A percentile compares a stretch with the other conserved stretches of the same genome.
Evolutionary conservation across 371 early-diverging fungal species (phyloP).

Genomic region (Rhizopus delemar): DNA sequence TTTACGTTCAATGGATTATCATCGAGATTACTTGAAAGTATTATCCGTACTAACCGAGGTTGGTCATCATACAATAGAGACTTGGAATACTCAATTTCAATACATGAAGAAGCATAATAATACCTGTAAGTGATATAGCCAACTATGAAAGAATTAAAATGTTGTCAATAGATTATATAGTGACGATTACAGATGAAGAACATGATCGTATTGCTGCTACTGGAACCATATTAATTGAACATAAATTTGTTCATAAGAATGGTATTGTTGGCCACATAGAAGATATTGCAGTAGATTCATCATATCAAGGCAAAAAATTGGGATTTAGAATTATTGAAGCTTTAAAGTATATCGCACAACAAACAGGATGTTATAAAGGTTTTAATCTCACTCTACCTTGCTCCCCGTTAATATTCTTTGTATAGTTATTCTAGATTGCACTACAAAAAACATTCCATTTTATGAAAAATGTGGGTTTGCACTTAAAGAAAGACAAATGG

Average conservation of each 20-base stretch:
- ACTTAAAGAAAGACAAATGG: constrained; percentile 51
- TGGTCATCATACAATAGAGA: constrained; percentile 66
- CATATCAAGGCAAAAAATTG: constrained; percentile 91
- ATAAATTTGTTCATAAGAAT: constrained; percentile 91
- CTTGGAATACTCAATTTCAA: constrained; percentile 69
- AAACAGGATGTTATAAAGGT: constrained; percentile 71
- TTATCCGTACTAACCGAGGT: constrained; percentile 77
- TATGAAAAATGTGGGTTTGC: constrained; percentile 53
- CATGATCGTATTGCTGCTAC: constrained; percentile 79
- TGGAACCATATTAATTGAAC: constrained; percentile 94
- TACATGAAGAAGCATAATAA: constrained; percentile 76
- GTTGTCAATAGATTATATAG: constrained; percentile 54
- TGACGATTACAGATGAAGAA: constrained; percentile 67
- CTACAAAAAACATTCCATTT: constrained; percentile 42
- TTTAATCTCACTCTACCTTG: background rate
- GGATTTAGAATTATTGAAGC: constrained; percentile 73
- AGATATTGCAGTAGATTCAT: constrained; percentile 92
- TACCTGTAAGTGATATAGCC: constrained; percentile 57
- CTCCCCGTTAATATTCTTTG: no score
- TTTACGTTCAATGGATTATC: constrained; percentile 82
- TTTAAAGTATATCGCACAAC: constrained; percentile 66
- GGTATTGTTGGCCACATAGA: constrained; percentile 86
- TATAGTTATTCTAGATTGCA: constrained; percentile 12
- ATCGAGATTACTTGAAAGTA: constrained; percentile 70
- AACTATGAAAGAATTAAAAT: background rate